These are phyloP conservation scores for Pyracantha coccinea DNA, from an alignment of 331 rosid genomes.

Conservation along the genomic window DNA sequence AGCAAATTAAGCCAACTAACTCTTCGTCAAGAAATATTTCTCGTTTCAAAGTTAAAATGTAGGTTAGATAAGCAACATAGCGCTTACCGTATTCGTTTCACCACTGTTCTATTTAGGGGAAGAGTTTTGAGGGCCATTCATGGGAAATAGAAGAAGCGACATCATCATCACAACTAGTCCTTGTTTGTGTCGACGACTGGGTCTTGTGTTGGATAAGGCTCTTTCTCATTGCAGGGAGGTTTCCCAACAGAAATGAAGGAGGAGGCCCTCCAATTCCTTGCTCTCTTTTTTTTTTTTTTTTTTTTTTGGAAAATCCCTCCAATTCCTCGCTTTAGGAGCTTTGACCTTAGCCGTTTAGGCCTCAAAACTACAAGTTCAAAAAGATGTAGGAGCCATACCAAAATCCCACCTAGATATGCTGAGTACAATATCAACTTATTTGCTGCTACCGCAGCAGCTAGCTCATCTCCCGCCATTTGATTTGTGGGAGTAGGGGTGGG, in stretches of 20 bases:
- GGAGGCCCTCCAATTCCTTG: conserved; percentile 61
- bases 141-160: conserved; percentile 18
- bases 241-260: conserved; percentile 48
- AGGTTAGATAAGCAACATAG: neutral
- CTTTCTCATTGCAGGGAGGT: conserved; percentile 33
- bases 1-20: no score
- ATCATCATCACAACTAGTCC: neutral
- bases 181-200: neutral
- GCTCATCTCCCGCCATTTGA: no score
- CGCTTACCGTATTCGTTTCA: conserved; percentile 39
- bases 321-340: conserved; percentile 53
- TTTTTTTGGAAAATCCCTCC: no score
- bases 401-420: conserved; percentile 14
- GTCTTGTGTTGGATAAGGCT: conserved; percentile 10
- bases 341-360: conserved; percentile 38
- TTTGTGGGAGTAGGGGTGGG: no score
- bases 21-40: no score
- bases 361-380: conserved; percentile 15
- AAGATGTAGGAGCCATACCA: conserved; percentile 16
- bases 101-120: conserved; percentile 51
- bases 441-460: no score
- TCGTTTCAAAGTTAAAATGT: no score
- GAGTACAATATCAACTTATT: neutral
- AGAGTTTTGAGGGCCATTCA: conserved; percentile 36
- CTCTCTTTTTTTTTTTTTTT: no score